Evolutionary conservation across 768 basidiomycete genomes (phyloP).

Genomic region (Boletellus ananiceps): DNA sequence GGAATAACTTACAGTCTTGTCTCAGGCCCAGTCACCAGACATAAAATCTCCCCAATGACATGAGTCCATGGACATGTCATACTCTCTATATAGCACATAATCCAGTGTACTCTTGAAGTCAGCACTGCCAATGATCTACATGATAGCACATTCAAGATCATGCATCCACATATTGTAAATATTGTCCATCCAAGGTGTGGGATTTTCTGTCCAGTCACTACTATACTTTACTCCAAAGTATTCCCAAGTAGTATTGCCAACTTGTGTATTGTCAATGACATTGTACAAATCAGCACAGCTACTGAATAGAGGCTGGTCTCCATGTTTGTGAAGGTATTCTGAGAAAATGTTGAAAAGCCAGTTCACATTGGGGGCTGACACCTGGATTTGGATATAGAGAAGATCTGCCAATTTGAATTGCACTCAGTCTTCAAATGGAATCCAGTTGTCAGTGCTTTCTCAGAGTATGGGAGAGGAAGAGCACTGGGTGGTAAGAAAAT

Average conservation of each 20-base stretch:
- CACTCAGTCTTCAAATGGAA: background rate
- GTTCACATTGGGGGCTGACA: background rate
- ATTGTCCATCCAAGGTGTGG: background rate
- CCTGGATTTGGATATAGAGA: background rate
- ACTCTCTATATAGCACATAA: background rate
- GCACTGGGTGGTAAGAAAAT: slow-evolving; percentile 9
- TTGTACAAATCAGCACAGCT: background rate
- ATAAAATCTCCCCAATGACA: background rate
- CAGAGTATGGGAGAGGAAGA: background rate
- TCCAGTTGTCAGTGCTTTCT: slow-evolving; percentile 2
- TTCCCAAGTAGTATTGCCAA: background rate
- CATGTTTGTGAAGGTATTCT: background rate
- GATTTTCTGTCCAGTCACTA: background rate
- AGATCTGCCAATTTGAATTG: slow-evolving; percentile 8
- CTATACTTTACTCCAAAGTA: background rate
- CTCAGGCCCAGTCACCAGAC: slow-evolving; percentile 6
- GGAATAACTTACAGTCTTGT: background rate
- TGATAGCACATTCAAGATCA: background rate
- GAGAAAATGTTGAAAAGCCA: background rate
- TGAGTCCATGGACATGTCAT: background rate
- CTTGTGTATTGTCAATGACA: background rate
- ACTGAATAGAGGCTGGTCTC: background rate
- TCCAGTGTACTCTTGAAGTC: background rate
- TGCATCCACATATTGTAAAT: background rate
- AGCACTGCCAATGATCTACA: background rate